Evolutionary conservation across 2,329 filamentous ascomycete genomes (phyloP).

Genomic region (Aspergillus jensenii): DNA sequence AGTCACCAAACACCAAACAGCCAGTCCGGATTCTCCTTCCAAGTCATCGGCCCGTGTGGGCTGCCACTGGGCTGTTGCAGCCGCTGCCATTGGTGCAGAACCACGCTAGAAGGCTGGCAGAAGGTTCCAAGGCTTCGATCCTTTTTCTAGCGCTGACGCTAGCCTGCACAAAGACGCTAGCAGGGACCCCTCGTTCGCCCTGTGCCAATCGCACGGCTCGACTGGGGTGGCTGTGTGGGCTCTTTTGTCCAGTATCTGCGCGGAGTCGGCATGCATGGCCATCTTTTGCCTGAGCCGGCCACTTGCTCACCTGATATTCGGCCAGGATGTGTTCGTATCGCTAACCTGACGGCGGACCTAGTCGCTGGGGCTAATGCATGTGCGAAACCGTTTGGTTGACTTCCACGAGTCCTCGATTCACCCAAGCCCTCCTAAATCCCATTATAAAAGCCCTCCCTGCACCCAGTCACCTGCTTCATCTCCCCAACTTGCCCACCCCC

Average conservation of each 20-base stretch:
- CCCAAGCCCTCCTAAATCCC: not conserved
- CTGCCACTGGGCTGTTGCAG: not conserved
- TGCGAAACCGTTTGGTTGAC: conserved; percentile 16
- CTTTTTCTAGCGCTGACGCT: conserved; percentile 23
- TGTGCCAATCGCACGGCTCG: conserved; percentile 14
- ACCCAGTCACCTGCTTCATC: conserved; percentile 11
- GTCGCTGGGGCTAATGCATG: conserved; percentile 20
- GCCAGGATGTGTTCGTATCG: conserved; percentile 21
- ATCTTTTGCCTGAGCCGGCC: conserved; percentile 4
- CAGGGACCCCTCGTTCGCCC: conserved; percentile 17
- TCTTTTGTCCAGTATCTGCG: conserved; percentile 8
- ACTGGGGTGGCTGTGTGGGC: conserved; percentile 19
- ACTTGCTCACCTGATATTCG: conserved; percentile 23
- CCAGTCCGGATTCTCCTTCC: conserved; percentile 4
- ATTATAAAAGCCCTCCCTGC: conserved; percentile 10
- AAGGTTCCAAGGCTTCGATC: conserved; percentile 21
- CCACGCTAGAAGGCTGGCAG: conserved; percentile 21
- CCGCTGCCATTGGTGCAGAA: conserved; percentile 6
- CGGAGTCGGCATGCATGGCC: conserved; percentile 14
- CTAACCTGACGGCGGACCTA: conserved; percentile 7
- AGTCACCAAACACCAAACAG: not conserved
- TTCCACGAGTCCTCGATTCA: conserved; percentile 10
- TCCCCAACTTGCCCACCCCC: conserved; percentile 1
- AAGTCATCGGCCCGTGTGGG: conserved; percentile 14
- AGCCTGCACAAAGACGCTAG: conserved; percentile 7